Percentiles rank a stretch among this genome's conserved stretches.
phyloP scores from a whole-genome alignment of 257 asterid species.

The Scutellaria minor region DNA sequence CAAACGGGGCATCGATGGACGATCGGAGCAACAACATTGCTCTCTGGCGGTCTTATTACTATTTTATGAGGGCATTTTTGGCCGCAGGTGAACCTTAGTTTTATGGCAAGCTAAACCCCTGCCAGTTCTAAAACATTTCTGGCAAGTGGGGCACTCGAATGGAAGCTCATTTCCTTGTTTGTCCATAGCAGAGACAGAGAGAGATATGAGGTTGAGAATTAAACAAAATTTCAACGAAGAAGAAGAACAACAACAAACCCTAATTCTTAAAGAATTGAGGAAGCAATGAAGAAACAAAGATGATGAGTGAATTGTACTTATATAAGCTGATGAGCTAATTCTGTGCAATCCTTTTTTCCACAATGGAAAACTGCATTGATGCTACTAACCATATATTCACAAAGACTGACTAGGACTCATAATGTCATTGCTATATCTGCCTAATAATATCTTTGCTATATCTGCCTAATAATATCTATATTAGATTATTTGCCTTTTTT shows the following conservation, averaged over 20 bases:
- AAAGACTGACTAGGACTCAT: neutral
- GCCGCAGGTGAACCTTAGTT: neutral
- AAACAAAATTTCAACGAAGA: no score
- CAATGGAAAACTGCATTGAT: neutral
- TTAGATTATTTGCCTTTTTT: neutral
- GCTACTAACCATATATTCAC: conserved; percentile 11
- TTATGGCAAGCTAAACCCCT: conserved; percentile 28
- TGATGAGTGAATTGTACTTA: no score
- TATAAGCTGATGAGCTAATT: no score
- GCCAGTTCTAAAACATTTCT: neutral
- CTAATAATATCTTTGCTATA: conserved; percentile 12
- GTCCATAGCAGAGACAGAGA: neutral
- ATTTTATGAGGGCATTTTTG: neutral
- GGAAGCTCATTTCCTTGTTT: neutral
- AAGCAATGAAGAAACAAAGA: no score
- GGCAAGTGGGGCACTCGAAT: conserved; percentile 19
- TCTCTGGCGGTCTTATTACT: no score
- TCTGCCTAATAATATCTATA: no score
- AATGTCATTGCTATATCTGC: neutral
- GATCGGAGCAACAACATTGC: no score
- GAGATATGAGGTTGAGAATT: neutral
- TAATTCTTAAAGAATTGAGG: no score
- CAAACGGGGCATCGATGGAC: no score
- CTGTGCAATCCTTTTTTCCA: no score
- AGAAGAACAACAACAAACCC: no score